Evolutionary conservation across 352 stramenopile species (phyloP).

Genomic region (Phytopythium delawarense): DNA sequence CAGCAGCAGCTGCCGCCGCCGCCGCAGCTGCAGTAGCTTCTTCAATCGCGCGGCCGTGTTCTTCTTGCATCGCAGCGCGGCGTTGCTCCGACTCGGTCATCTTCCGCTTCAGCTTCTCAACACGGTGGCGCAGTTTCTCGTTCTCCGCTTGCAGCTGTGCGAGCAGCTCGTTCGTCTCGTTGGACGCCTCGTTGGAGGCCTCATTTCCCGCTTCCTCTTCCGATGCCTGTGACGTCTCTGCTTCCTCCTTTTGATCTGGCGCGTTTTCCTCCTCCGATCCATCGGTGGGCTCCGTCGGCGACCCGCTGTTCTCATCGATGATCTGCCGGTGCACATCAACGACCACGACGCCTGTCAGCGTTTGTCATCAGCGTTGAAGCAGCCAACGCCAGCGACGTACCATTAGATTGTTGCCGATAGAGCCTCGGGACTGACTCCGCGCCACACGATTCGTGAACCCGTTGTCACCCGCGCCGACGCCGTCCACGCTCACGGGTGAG

Average conservation of each 20-base stretch:
- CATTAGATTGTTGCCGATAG: slow-evolving; percentile 40
- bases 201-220: slow-evolving; percentile 23
- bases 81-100: slow-evolving; percentile 48
- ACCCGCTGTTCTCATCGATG: slow-evolving; percentile 70
- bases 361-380: neutral
- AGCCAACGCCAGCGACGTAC: slow-evolving; percentile 13
- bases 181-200: slow-evolving; percentile 1
- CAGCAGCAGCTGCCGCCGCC: slow-evolving; percentile 12
- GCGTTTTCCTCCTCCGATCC: slow-evolving; percentile 50
- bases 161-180: slow-evolving; percentile 36
- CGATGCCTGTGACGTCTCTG: slow-evolving; percentile 20
- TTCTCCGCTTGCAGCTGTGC: slow-evolving; percentile 68
- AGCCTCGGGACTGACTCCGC: slow-evolving; percentile 39
- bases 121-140: slow-evolving; percentile 58
- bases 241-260: slow-evolving; percentile 28
- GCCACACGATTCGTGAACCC: slow-evolving; percentile 21
- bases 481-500: slow-evolving; percentile 39
- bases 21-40: slow-evolving; percentile 24
- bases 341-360: neutral
- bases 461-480: slow-evolving; percentile 15
- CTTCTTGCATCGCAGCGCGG: slow-evolving; percentile 46
- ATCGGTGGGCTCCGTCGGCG: slow-evolving; percentile 47
- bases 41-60: slow-evolving; percentile 34
- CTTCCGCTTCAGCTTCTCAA: slow-evolving; percentile 78
- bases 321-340: slow-evolving; percentile 22